A percentile compares a stretch with the other conserved stretches of the same genome.
Evolutionary conservation across 2,329 filamentous ascomycete genomes (phyloP).

Genomic region (Remersonia thermophila): DNA sequence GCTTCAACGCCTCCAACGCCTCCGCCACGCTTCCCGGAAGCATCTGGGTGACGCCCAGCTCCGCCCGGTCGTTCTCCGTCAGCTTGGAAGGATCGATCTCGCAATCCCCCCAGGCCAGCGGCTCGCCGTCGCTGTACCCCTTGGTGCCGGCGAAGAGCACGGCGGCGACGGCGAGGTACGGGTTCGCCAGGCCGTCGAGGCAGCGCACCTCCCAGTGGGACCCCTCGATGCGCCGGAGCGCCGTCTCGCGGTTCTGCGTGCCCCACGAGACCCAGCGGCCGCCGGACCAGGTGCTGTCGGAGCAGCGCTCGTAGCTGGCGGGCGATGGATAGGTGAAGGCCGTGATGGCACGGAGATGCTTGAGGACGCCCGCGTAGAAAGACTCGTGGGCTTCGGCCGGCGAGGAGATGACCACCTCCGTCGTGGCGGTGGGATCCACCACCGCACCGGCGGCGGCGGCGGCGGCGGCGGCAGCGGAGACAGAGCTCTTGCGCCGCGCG

Average conservation of each 20-base stretch:
- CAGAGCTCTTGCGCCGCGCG: too few species aligned
- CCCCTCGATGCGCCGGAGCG: slow-evolving; percentile 52
- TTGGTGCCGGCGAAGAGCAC: slow-evolving; percentile 47
- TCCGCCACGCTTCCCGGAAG: slow-evolving; percentile 43
- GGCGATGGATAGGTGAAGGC: slow-evolving; percentile 57
- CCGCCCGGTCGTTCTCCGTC: slow-evolving; percentile 31
- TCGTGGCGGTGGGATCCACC: too few species aligned
- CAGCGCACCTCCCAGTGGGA: slow-evolving; percentile 70
- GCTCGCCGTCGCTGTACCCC: slow-evolving; percentile 35
- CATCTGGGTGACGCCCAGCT: slow-evolving; percentile 40
- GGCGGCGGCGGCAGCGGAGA: slow-evolving; percentile 16
- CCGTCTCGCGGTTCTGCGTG: slow-evolving; percentile 65
- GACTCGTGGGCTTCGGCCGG: slow-evolving; percentile 38
- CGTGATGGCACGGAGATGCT: slow-evolving; percentile 51
- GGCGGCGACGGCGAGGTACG: slow-evolving; percentile 56
- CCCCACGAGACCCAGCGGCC: slow-evolving; percentile 72
- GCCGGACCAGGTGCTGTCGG: slow-evolving; percentile 64
- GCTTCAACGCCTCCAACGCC: slow-evolving; percentile 39
- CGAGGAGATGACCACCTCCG: slow-evolving; percentile 10
- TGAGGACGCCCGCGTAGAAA: slow-evolving; percentile 62
- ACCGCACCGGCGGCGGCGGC: not conserved
- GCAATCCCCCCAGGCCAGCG: slow-evolving; percentile 42
- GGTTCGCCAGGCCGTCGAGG: slow-evolving; percentile 69
- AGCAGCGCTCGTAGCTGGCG: slow-evolving; percentile 55
- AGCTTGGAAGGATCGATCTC: slow-evolving; percentile 40